Evolutionary conservation across 306 rosid species (phyloP).

Genomic region (Prunus padus): DNA sequence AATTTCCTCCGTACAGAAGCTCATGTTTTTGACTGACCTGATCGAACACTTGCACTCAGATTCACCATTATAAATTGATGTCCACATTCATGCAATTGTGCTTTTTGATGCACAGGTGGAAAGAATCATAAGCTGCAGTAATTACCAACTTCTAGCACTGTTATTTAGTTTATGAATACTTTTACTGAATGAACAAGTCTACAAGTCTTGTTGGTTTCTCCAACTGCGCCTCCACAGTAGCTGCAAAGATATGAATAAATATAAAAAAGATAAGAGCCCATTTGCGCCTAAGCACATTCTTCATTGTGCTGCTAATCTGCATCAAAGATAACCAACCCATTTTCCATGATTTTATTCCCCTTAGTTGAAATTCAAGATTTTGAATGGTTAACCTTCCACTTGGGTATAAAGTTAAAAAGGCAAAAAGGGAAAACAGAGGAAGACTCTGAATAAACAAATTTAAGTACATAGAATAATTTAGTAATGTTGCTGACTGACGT

Average conservation of each 20-base stretch:
- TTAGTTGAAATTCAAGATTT: not conserved
- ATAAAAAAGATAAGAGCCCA: not conserved
- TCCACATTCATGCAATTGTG: no score
- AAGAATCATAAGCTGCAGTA: not conserved
- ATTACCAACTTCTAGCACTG: not conserved
- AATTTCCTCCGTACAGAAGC: no score
- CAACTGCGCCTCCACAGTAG: not conserved
- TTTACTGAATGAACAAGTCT: not conserved
- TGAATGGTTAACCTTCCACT: not conserved
- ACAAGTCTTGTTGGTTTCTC: not conserved
- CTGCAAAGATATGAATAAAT: not conserved
- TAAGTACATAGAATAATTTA: no score
- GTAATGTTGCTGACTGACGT: not conserved
- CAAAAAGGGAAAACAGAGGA: not conserved
- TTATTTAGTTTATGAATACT: not conserved
- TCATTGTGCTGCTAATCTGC: not conserved
- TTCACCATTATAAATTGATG: no score
- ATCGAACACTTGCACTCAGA: no score
- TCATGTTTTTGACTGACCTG: no score
- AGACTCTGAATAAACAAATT: no score
- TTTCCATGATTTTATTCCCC: not conserved
- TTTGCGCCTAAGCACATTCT: not conserved
- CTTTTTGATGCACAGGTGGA: not conserved
- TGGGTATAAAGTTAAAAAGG: not conserved
- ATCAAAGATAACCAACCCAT: not conserved